Evolutionary conservation across 495 filamentous ascomycete species (phyloP).

Genomic region (Pyrenopolyporus hunteri): DNA sequence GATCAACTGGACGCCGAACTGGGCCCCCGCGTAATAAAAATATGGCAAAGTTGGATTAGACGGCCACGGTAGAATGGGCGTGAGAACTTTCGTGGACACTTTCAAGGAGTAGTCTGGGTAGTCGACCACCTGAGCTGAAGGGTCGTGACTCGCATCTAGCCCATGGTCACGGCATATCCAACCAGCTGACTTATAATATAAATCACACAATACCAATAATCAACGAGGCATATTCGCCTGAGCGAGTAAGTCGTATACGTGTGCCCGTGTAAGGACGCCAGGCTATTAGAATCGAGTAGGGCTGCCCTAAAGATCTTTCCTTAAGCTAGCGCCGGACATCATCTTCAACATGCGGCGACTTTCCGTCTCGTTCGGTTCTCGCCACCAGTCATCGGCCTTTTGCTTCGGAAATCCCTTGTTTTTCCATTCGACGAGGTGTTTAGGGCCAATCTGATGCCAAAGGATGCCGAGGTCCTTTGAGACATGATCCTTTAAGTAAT

Average conservation of each 20-base stretch:
- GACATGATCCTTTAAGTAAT: constrained; percentile 40
- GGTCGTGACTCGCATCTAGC: no score
- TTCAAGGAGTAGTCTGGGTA: no score
- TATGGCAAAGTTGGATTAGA: background rate
- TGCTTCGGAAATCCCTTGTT: constrained; percentile 42
- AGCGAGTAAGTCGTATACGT: no score
- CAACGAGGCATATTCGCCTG: no score
- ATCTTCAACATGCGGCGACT: constrained; percentile 21
- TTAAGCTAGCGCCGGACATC: constrained; percentile 7
- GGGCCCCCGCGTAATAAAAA: background rate
- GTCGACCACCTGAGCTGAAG: no score
- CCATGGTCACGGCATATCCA: no score
- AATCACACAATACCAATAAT: no score
- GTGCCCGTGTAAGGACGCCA: no score
- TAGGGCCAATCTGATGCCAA: constrained; percentile 41
- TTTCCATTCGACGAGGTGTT: constrained; percentile 41
- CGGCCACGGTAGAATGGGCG: background rate
- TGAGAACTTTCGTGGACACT: no score
- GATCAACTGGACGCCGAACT: constrained; percentile 32
- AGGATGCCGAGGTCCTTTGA: constrained; percentile 45
- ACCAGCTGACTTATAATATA: no score
- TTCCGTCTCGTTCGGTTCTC: constrained; percentile 24
- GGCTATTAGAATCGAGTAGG: no score
- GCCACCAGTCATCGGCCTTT: constrained; percentile 39
- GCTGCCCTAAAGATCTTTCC: constrained; percentile 18